Evolutionary conservation across 768 basidiomycete species (phyloP), one percentile per base, ranked within the genome.

Genomic region (Boletus insuetus): DNA sequence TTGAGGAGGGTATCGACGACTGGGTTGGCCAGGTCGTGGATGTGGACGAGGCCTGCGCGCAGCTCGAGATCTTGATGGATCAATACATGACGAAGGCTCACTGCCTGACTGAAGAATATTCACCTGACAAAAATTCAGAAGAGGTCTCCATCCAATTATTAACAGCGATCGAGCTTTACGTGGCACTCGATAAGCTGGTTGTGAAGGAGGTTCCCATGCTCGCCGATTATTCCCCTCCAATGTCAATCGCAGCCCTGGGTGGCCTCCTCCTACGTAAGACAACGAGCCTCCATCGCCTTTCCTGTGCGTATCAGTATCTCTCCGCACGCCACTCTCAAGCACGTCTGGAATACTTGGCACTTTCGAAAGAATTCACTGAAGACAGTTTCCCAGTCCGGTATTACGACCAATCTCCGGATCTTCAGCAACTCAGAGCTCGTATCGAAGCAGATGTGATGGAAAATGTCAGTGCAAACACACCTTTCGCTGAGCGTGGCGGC

Each of bases 91-190:
- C 2, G 7, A 14, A 19, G 17, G 56, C 60, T 9, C 16, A 3
- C 5, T 14, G 14, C 3, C 12, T 35, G 14, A 6, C 14, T 39
- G 38, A 39, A 39, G 10, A 17, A 19, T 14, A 4, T 35, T 11
- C 34, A 35, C 12, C 12, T 34, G 34, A 34, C 11, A 39, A 39
- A 13, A 5, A 68, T 29, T 69, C 74, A 16, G 77, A 79, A 51
- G 55, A 68, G 37, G 32, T 58, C 3, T 79, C 79, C 0, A 53
- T 74, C 6, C 74, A 78, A 69, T 50, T 80, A 24, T 61, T 82
- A 43, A 67, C 66, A 0, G n/a, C 37, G 7, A 31, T 67, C 0
- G 75, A 51, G 32, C 41, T 51, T 17, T 51, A 11, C 12, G 32
- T 51, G 2, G 49, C 49, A 6, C 20, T 43, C 3, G 49, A 50